These are phyloP conservation scores for Tinospora cordifolia DNA, from an alignment of 164 flowering plant species.

Conservation along the genomic window DNA sequence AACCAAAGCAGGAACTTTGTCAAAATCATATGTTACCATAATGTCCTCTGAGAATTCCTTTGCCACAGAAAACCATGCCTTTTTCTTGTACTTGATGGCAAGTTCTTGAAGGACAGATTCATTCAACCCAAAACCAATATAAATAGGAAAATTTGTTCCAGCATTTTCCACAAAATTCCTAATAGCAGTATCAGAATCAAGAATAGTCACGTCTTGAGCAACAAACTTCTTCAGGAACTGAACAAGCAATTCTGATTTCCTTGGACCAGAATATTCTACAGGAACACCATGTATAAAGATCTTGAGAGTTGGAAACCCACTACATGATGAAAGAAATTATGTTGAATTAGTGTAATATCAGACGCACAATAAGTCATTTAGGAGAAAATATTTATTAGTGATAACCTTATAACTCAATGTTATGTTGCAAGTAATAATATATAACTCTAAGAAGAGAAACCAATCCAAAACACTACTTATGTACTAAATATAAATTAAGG, in stretches of 20 bases:
- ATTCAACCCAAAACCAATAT: conserved; percentile 79
- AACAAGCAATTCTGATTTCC: conserved; percentile 81
- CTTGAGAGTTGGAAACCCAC: conserved; percentile 88
- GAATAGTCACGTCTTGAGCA: conserved; percentile 82
- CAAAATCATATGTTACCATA: conserved; percentile 76
- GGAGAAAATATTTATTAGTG: neutral
- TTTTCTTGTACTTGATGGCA: conserved; percentile 74
- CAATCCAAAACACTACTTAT: neutral
- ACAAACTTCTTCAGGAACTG: conserved; percentile 77
- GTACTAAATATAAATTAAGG: neutral
- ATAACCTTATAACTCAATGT: neutral
- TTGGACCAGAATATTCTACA: conserved; percentile 71
- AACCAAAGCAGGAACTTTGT: conserved; percentile 86
- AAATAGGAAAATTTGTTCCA: conserved; percentile 74
- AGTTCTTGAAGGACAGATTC: conserved; percentile 49
- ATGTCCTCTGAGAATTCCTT: conserved; percentile 73
- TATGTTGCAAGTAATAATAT: neutral
- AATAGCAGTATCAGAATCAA: conserved; percentile 65
- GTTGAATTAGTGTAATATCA: conserved; percentile 4
- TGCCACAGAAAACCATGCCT: conserved; percentile 94
- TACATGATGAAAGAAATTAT: conserved; percentile 28
- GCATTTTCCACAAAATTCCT: conserved; percentile 59
- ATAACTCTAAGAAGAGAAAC: neutral
- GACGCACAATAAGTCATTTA: neutral
- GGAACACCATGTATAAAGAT: conserved; percentile 80